Percentiles rank a stretch among this genome's conserved stretches.
Conservation (phyloP, 352 stramenopile species). For the Phytophthora constricta region DNA sequence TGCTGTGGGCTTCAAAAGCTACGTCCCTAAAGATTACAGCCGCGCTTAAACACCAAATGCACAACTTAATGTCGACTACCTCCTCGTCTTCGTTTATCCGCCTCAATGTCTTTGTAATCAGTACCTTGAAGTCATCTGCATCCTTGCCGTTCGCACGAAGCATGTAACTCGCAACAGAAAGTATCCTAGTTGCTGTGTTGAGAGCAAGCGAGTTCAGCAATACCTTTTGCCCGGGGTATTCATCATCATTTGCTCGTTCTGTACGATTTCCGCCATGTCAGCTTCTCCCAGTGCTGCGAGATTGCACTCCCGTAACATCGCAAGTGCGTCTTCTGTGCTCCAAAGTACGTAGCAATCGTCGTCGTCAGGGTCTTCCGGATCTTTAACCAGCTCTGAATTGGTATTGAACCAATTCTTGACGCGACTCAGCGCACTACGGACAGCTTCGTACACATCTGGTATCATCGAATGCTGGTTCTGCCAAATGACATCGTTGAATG, state of each 20-base stretch:
- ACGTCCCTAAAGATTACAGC: conserved; percentile 80
- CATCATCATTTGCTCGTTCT: conserved; percentile 25
- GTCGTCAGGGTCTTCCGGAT: conserved; percentile 35
- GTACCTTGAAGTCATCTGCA: conserved; percentile 80
- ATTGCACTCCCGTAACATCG: conserved; percentile 56
- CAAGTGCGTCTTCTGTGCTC: conserved; percentile 65
- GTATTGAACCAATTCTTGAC: conserved; percentile 53
- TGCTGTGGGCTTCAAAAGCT: conserved; percentile 54
- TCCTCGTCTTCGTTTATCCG: conserved; percentile 41
- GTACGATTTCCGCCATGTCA: conserved; percentile 27
- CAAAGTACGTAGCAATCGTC: conserved; percentile 52
- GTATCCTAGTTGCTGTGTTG: conserved; percentile 56
- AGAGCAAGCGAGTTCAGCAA: conserved; percentile 57
- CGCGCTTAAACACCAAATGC: conserved; percentile 84
- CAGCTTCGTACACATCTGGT: conserved; percentile 42
- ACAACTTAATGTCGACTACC: conserved; percentile 62
- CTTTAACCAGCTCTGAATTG: conserved; percentile 35
- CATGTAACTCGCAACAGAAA: conserved; percentile 83
- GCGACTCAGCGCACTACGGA: conserved; percentile 56
- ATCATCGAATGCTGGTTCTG: conserved; percentile 26
- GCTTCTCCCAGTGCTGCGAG: conserved; percentile 5
- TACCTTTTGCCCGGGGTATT: conserved; percentile 25
- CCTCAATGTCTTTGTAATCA: conserved; percentile 43
- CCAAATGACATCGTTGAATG: conserved; percentile 69
- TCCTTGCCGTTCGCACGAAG: conserved; percentile 71